These are phyloP conservation scores for Posidonia australis DNA, from an alignment of 106 monocot species.

Conservation along the genomic window DNA sequence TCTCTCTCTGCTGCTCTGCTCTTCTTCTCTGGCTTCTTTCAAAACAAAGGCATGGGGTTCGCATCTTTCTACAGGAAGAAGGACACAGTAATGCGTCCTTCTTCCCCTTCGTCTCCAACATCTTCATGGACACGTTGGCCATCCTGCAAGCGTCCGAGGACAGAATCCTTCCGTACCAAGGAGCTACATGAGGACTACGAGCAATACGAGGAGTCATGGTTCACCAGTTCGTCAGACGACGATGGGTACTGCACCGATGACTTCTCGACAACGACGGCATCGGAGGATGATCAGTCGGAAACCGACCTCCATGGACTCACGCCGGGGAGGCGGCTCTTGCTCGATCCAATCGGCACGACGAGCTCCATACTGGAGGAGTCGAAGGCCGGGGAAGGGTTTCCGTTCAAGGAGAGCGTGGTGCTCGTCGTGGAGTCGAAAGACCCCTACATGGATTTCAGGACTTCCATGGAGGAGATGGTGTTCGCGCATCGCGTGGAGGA, in stretches of 20 bases:
- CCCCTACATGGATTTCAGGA: slow-evolving; percentile 12
- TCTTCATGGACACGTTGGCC: too few species aligned
- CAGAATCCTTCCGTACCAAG: slow-evolving; percentile 26
- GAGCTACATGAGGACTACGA: too few species aligned
- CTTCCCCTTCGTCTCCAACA: too few species aligned
- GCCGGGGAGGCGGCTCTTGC: slow-evolving; percentile 33
- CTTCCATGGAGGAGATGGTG: slow-evolving; percentile 21
- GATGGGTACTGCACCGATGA: too few species aligned
- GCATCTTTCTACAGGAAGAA: too few species aligned
- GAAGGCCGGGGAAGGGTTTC: background rate
- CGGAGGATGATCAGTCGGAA: slow-evolving; percentile 12
- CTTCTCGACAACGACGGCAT: slow-evolving; percentile 16
- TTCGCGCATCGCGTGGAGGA: slow-evolving; percentile 4
- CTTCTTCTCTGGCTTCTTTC: too few species aligned
- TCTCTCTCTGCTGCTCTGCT: too few species aligned
- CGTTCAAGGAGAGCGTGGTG: slow-evolving; percentile 15
- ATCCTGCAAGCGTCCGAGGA: slow-evolving; percentile 39
- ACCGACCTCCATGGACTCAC: background rate
- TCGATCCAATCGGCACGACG: slow-evolving; percentile 34
- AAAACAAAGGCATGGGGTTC: too few species aligned
- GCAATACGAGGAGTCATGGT: slow-evolving; percentile 24
- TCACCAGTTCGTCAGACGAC: slow-evolving; percentile 29
- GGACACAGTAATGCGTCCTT: too few species aligned
- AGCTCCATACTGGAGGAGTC: slow-evolving; percentile 40
- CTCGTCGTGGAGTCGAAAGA: slow-evolving; percentile 12